Conservation (phyloP, 78 protist genomes). For the Isochrysis galbana region DNA sequence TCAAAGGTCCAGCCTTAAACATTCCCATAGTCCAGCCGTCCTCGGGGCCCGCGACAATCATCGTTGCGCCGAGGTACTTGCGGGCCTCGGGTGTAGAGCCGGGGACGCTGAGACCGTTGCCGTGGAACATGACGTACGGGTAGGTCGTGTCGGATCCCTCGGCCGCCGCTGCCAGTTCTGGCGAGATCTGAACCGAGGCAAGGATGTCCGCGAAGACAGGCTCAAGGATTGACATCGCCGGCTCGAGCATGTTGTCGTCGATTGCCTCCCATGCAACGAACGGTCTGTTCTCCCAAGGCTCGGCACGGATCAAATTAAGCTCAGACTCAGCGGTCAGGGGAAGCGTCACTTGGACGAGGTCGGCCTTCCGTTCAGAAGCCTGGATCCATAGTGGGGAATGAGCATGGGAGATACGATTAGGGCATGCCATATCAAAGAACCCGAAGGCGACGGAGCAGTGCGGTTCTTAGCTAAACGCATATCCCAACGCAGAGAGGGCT, state of each 20-base stretch:
- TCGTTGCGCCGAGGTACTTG: not conserved
- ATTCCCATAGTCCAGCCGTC: not conserved
- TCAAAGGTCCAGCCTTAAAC: not conserved
- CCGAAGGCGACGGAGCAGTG: too few relatives aligned
- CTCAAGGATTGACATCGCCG: not conserved
- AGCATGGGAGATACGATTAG: too few relatives aligned
- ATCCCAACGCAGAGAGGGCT: too few relatives aligned
- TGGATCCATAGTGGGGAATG: too few relatives aligned
- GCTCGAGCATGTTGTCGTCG: not conserved
- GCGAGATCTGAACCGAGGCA: not conserved
- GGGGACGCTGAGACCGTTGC: not conserved
- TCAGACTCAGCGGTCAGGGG: not conserved
- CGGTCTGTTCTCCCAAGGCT: not conserved
- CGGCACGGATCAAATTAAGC: not conserved
- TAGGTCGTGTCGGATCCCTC: not conserved
- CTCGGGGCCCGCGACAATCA: not conserved
- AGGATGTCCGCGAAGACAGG: not conserved
- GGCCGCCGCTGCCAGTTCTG: not conserved
- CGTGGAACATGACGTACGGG: not conserved
- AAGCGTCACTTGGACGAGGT: not conserved
- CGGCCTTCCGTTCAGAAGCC: not conserved
- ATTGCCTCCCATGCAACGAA: not conserved
- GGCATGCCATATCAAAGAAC: too few relatives aligned
- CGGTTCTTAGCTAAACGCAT: too few relatives aligned
- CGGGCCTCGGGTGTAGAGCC: not conserved